Conservation (phyloP, 2,329 filamentous ascomycete species). For the Stromatinia cepivora region DNA sequence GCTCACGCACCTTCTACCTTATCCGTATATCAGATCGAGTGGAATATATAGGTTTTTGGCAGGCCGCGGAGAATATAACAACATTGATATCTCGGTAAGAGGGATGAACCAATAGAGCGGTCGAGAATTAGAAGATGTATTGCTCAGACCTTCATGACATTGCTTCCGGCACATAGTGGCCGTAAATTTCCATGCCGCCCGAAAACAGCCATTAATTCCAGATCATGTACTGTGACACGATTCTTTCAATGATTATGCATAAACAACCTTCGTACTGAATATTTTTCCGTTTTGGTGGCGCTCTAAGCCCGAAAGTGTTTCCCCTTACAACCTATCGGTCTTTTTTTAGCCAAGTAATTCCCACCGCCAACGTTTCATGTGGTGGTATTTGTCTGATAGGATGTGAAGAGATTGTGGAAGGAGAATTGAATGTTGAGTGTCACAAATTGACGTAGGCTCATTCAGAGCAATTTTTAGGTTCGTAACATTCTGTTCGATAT, state of each 20-base stretch:
- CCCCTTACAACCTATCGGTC: slow-evolving; percentile 1
- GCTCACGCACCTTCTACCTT: background rate
- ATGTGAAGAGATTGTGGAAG: background rate
- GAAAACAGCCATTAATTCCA: background rate
- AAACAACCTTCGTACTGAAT: background rate
- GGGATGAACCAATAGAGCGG: background rate
- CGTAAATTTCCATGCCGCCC: background rate
- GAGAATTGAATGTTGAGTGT: background rate
- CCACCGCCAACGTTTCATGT: slow-evolving; percentile 15
- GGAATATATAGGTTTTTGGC: background rate
- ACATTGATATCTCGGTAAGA: background rate
- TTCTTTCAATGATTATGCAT: background rate
- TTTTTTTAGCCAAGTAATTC: slow-evolving; percentile 9
- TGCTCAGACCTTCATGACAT: background rate
- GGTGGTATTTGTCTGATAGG: background rate
- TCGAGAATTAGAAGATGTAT: background rate
- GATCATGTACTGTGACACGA: background rate
- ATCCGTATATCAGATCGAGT: background rate
- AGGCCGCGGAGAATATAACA: background rate
- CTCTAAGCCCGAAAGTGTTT: background rate
- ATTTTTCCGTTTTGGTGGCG: slow-evolving; percentile 1
- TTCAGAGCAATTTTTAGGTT: background rate
- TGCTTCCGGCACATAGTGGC: background rate
- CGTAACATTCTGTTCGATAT: background rate
- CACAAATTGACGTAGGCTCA: background rate